Base-by-base conservation (phyloP, 2,329 filamentous ascomycete genomes). In the Rutstroemia sp. region DNA sequence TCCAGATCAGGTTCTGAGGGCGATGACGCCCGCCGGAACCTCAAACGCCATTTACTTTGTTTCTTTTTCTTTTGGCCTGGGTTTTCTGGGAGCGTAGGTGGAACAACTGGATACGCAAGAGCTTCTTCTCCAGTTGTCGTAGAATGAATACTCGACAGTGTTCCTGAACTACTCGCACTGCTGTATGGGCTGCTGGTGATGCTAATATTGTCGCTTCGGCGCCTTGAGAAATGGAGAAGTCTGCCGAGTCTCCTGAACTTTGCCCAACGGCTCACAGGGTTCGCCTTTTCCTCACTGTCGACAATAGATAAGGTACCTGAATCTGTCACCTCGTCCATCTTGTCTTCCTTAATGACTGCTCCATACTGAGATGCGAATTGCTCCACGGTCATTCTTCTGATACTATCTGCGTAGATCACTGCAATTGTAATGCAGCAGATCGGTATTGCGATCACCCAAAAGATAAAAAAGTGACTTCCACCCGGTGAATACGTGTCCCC, bases 371-470 rank as follows among this genome's bases (percentile, higher is more conserved):
- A 46, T 27, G 34, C 21, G 4, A 40, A 48, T 30, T 54, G 52
- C n/a, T 49, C 45, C 25, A 48, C 34, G 2, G 52, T 48, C 45
- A 54, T 54, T 42, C 52, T n/a, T n/a, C 52, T 25, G 19, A 54
- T 54, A n/a, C 52, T 54, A 17, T 54, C 52, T 4, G 36, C 52
- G 42, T 48, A 54, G 21, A 54, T 54, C 17, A 54, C 25, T n/a
- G 23, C 36, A 4, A 34, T 54, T 7, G 52, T 54, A 9, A 54
- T n/a, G 19, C 39, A 19, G 17, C 52, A 54, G 1, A 49, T 36
- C 10, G 52, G 45, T 12, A 54, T 54, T 16, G 52, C 52, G 23
- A 54, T 34, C 14, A 48, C 34, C 52, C 52, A 54, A 12, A 54
- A 54, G 12, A 54, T 25, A n/a, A 42, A 54, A 7, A 54, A 54